A percentile compares a stretch with the other conserved stretches of the same genome.
phyloP scores from a whole-genome alignment of 1,284 basidiomycete genomes.

The Coniophora puteana region DNA sequence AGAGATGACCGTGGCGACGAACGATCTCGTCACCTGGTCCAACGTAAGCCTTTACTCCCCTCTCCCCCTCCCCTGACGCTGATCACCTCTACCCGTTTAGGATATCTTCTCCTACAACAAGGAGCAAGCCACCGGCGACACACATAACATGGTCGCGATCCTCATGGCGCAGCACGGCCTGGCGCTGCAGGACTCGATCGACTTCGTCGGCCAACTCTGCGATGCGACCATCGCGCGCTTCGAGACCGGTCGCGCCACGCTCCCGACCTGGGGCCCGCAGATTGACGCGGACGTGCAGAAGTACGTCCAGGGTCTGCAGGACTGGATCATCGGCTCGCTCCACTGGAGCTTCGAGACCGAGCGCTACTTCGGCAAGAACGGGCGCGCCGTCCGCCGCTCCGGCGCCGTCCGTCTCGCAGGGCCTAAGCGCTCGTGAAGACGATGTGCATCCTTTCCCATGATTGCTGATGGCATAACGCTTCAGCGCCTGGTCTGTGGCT shows the following conservation, averaged over 20 bases:
- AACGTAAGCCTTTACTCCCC: slow-evolving; percentile 28
- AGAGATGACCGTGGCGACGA: slow-evolving; percentile 33
- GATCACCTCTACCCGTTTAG: slow-evolving; percentile 17
- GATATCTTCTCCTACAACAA: slow-evolving; percentile 44
- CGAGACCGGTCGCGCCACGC: slow-evolving; percentile 23
- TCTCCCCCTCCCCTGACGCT: not conserved
- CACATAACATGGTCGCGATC: slow-evolving; percentile 40
- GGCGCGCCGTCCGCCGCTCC: slow-evolving; percentile 29
- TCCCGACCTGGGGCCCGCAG: slow-evolving; percentile 35
- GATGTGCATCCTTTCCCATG: too few relatives aligned
- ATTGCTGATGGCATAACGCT: too few relatives aligned
- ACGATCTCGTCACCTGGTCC: slow-evolving; percentile 39
- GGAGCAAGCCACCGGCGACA: slow-evolving; percentile 39
- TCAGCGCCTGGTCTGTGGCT: too few relatives aligned
- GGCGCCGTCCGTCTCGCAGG: slow-evolving; percentile 23
- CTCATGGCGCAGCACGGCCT: slow-evolving; percentile 32
- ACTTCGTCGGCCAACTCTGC: slow-evolving; percentile 38
- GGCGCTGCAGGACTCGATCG: slow-evolving; percentile 35
- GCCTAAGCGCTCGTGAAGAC: too few relatives aligned
- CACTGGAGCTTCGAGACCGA: slow-evolving; percentile 40
- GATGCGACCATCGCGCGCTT: slow-evolving; percentile 34
- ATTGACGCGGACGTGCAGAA: slow-evolving; percentile 30
- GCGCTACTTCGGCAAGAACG: slow-evolving; percentile 37
- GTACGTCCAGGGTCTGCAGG: slow-evolving; percentile 34
- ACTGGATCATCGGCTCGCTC: slow-evolving; percentile 39